Percentiles rank a stretch among this genome's conserved stretches.
Conservation (phyloP, 306 rosid genomes). For the cucumber (Cucumis sativus) region DNA sequence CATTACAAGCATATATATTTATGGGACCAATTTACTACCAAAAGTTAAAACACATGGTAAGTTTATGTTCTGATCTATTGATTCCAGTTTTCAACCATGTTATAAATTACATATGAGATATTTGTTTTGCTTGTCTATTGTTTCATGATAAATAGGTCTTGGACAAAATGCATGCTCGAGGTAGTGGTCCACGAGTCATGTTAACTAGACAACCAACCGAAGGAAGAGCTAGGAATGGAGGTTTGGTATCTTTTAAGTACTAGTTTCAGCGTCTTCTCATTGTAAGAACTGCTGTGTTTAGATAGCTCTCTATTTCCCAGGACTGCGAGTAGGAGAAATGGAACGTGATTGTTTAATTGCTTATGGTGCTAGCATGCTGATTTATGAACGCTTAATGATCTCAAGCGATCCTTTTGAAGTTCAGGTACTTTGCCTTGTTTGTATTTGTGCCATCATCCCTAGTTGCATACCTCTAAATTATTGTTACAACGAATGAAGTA, state of each 20-base stretch:
- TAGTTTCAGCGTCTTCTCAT: neutral
- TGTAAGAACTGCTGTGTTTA: neutral
- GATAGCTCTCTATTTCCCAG: slow-evolving; percentile 24
- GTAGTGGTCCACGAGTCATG: slow-evolving; percentile 60
- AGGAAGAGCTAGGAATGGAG: slow-evolving; percentile 94
- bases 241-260: slow-evolving; percentile 21
- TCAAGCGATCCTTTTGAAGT: slow-evolving; percentile 92
- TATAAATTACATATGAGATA: neutral
- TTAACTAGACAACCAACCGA: slow-evolving; percentile 90
- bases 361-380: slow-evolving; percentile 93
- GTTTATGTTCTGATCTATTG: slow-evolving; percentile 8
- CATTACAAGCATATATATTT: slow-evolving; percentile 90
- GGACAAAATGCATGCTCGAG: slow-evolving; percentile 98
- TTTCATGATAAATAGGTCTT: slow-evolving; percentile 44
- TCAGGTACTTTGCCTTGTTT: slow-evolving; percentile 39
- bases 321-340: slow-evolving; percentile 96
- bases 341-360: slow-evolving; percentile 95
- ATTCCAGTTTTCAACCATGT: neutral
- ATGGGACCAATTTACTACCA: slow-evolving; percentile 99
- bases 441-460: neutral
- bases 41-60: slow-evolving; percentile 90
- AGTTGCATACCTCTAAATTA: neutral
- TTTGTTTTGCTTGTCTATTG: neutral
- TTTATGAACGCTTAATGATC: slow-evolving; percentile 78
- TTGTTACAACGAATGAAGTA: neutral